A percentile compares a stretch with the other conserved stretches of the same genome.
Conservation (phyloP, 208 protist genomes). For the Willaertia magna region DNA sequence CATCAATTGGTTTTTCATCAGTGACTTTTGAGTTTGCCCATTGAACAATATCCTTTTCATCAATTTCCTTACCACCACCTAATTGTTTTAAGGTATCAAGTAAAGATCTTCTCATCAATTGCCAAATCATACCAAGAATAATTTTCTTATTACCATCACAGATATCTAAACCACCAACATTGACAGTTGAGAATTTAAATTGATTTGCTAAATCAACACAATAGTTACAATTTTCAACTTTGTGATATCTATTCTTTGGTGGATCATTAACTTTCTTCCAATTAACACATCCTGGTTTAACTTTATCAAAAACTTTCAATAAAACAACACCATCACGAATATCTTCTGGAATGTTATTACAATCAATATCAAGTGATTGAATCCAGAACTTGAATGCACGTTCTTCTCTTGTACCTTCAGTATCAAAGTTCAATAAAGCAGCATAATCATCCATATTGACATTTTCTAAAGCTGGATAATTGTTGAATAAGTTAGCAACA, state of each 20-base stretch:
- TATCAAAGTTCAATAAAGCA: constrained; percentile 21
- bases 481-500: constrained; percentile 63
- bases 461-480: constrained; percentile 27
- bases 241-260: constrained; percentile 46
- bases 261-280: constrained; percentile 47
- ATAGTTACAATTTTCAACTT: constrained; percentile 69
- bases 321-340: constrained; percentile 51
- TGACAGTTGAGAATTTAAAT: constrained; percentile 46
- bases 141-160: constrained; percentile 53
- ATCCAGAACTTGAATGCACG: constrained; percentile 60
- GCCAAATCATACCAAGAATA: constrained; percentile 54
- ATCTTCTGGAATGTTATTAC: constrained; percentile 54
- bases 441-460: constrained; percentile 19
- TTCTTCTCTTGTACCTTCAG: constrained; percentile 52
- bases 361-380: constrained; percentile 54
- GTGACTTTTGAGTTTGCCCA: constrained; percentile 46
- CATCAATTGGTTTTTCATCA: constrained; percentile 27
- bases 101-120: constrained; percentile 59
- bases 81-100: constrained; percentile 43
- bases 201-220: constrained; percentile 43
- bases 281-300: constrained; percentile 54
- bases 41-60: constrained; percentile 43
- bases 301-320: constrained; percentile 54
- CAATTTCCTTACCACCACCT: constrained; percentile 36
- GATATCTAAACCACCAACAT: constrained; percentile 52